Conservation (phyloP, 352 stramenopile genomes). For the Globisporangium parvum region DNA sequence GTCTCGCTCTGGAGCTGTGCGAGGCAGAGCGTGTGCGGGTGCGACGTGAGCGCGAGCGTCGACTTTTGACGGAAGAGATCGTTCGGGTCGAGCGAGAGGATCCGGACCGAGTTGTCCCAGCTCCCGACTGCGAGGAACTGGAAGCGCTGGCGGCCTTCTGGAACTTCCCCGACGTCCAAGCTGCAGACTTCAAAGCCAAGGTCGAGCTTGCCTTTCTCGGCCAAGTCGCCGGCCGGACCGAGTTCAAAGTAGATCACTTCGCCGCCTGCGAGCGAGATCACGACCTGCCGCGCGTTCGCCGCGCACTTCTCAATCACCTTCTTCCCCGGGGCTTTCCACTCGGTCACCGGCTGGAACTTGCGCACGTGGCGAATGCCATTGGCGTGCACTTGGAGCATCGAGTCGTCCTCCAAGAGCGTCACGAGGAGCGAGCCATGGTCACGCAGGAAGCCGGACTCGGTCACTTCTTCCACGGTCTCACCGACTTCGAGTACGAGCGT, state of each 20-base stretch:
- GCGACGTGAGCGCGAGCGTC: slow-evolving; percentile 73
- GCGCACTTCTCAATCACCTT: slow-evolving; percentile 96
- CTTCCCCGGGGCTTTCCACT: slow-evolving; percentile 97
- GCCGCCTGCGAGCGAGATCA: slow-evolving; percentile 95
- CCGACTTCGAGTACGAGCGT: slow-evolving; percentile 97
- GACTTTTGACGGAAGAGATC: slow-evolving; percentile 86
- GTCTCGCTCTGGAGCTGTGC: slow-evolving; percentile 74
- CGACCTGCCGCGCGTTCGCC: slow-evolving; percentile 95
- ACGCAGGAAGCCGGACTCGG: slow-evolving; percentile 92
- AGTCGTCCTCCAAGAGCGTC: slow-evolving; percentile 91
- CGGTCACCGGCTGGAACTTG: slow-evolving; percentile 89
- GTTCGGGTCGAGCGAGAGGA: slow-evolving; percentile 94
- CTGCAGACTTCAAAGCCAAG: slow-evolving; percentile 96
- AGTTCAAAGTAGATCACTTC: slow-evolving; percentile 99
- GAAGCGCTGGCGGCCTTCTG: slow-evolving; percentile 89
- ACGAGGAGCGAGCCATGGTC: slow-evolving; percentile 95
- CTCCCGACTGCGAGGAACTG: slow-evolving; percentile 96
- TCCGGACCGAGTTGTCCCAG: slow-evolving; percentile 88
- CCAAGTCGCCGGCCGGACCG: slow-evolving; percentile 88
- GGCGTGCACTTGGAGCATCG: slow-evolving; percentile 95
- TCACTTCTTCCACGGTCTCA: slow-evolving; percentile 97
- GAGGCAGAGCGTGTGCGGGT: slow-evolving; percentile 79
- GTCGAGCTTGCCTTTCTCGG: slow-evolving; percentile 92
- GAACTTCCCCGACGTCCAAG: slow-evolving; percentile 95
- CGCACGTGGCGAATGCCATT: slow-evolving; percentile 95